These are phyloP conservation scores for Sarocladium kiliense DNA, from an alignment of 2,329 filamentous ascomycete species.

Conservation along the genomic window DNA sequence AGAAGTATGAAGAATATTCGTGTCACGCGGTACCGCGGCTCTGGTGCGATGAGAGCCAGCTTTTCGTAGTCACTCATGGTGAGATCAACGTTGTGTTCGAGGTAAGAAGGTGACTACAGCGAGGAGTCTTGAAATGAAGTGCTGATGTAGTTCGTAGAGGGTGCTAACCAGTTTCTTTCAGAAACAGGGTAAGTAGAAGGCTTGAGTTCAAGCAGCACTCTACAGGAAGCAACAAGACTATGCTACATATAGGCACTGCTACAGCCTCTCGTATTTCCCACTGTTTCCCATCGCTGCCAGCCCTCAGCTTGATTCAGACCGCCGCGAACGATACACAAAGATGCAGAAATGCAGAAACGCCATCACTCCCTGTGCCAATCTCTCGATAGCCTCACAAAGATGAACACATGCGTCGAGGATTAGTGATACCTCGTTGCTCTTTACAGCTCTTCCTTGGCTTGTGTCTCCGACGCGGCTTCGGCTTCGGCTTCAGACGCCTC, in stretches of 20 bases:
- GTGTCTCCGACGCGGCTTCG: slow-evolving; percentile 10
- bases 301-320: neutral
- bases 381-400: no score
- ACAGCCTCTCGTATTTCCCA: no score
- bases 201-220: no score
- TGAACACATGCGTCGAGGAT: no score
- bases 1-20: neutral
- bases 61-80: neutral
- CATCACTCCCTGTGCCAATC: no score
- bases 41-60: neutral
- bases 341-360: neutral
- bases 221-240: no score
- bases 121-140: no score
- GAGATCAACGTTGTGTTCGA: neutral
- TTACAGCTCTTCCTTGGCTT: slow-evolving; percentile 21
- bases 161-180: no score
- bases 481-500: neutral
- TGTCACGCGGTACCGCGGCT: neutral
- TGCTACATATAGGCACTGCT: no score
- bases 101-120: no score
- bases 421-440: neutral
- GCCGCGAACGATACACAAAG: neutral
- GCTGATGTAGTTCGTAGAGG: no score
- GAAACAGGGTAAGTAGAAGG: no score
- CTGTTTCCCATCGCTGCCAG: neutral